phyloP scores from a whole-genome alignment of 2,329 filamentous ascomycete species.

The Colletotrichum sp. region DNA sequence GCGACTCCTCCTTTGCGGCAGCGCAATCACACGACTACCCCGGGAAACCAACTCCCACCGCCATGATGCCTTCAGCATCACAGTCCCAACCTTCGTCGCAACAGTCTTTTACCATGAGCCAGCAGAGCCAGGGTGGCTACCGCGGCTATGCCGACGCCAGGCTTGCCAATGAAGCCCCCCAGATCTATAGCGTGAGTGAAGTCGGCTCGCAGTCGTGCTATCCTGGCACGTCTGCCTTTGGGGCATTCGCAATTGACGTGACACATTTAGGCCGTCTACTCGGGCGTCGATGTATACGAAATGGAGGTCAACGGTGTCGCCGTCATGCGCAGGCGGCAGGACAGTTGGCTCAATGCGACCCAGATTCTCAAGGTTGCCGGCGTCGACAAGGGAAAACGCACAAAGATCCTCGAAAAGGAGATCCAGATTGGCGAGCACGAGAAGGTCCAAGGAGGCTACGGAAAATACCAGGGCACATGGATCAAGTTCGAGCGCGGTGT shows the following conservation, averaged over 20 bases:
- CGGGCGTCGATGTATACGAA: conserved; percentile 95
- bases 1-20: conserved; percentile 10
- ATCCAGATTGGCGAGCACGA: conserved; percentile 96
- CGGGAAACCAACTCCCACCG: background rate
- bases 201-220: conserved; percentile 23
- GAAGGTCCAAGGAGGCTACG: conserved; percentile 97
- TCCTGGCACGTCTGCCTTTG: background rate
- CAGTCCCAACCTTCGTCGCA: conserved; percentile 58
- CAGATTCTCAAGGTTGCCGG: conserved; percentile 98
- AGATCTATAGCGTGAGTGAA: conserved; percentile 65
- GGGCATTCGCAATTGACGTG: background rate
- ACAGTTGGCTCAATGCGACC: conserved; percentile 97
- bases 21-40: background rate
- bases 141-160: conserved; percentile 42
- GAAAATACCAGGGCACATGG: conserved; percentile 99
- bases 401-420: conserved; percentile 97
- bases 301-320: conserved; percentile 95
- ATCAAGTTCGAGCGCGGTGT: conserved; percentile 92
- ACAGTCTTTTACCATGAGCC: conserved; percentile 63
- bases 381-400: conserved; percentile 96
- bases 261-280: conserved; percentile 76
- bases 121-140: conserved; percentile 52
- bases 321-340: conserved; percentile 93
- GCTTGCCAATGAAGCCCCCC: conserved; percentile 48
- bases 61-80: conserved; percentile 46